Evolutionary conservation across 73 alveolate species (phyloP).

Genomic region (Uronychia binucleata): DNA sequence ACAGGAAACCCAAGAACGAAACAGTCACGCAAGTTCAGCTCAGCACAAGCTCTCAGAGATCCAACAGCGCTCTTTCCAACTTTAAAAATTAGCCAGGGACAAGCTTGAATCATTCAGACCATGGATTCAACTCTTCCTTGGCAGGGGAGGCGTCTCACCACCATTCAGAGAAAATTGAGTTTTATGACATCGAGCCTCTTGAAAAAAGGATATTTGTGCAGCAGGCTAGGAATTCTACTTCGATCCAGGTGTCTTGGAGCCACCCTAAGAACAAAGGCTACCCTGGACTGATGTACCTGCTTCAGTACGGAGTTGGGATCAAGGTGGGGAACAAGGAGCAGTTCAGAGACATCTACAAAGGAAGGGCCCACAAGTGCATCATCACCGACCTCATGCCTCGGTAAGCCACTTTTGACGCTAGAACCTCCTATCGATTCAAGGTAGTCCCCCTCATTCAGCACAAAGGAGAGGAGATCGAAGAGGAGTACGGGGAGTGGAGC

Average conservation of each 20-base stretch:
- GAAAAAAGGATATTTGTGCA: conserved; percentile 19
- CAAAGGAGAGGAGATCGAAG: background rate
- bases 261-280: conserved; percentile 22
- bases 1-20: too few relatives aligned
- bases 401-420: conserved; percentile 17
- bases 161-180: too few relatives aligned
- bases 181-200: conserved; percentile 18
- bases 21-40: too few relatives aligned
- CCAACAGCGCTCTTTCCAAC: too few relatives aligned
- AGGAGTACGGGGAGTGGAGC: conserved; percentile 31
- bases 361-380: conserved; percentile 64
- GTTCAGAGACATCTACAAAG: conserved; percentile 61
- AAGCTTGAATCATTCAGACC: too few relatives aligned
- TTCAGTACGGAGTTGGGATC: conserved; percentile 60
- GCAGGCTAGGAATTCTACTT: conserved; percentile 15
- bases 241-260: conserved; percentile 60
- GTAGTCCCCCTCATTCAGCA: conserved; percentile 13
- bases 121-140: too few relatives aligned
- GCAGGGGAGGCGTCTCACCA: too few relatives aligned
- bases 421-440: conserved; percentile 47
- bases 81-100: too few relatives aligned
- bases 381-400: conserved; percentile 57
- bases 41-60: too few relatives aligned
- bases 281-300: conserved; percentile 19
- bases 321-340: conserved; percentile 49